Evolutionary conservation across 2,329 filamentous ascomycete genomes (phyloP), one percentile per base, ranked within the genome.

Genomic region (Byssothecium circinans): DNA sequence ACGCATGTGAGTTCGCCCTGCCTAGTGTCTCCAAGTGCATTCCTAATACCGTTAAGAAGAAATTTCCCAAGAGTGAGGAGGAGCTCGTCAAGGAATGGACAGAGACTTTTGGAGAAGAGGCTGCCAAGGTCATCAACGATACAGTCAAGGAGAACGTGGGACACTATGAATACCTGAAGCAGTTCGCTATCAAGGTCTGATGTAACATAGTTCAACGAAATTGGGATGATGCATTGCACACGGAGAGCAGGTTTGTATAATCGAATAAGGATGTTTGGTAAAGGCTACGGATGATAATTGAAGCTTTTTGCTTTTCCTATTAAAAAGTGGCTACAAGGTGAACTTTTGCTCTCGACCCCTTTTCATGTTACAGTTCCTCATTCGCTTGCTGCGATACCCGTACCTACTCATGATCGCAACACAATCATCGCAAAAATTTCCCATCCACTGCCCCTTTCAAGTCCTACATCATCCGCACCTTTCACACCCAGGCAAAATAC

Each of bases 91-190:
- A 75, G 40, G 85, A 89, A 58, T 94, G 89, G 89, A 75, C 73
- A 23, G 75, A 85, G 56, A 91, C 89, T 72, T 94, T 81, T 61
- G 89, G 89, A 27, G 79, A 84, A 38, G 80, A 90, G 62, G 87
- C 78, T 11, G 84, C 86, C 47, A 84, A 82, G 66, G 68, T 85
- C 38, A 92, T 94, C 64, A 77, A 84, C 50, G 76, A 84, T 59
- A 85, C 81, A 11, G 88, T 91, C 30, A 80, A 88, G 51, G 84
- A 81, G 44, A 91, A 90, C 62, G 74, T 88, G 39, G 76, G 79
- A 41, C 80, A 90, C 66, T 94, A 94, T 69, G 87, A 92, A 71
- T 90, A 91, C 67, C 74, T 94, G 70, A 91, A 88, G 80, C 80
- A 83, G 61, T 94, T 89, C 72, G 84, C 84, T 51, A 78, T 90